A percentile compares a stretch with the other conserved stretches of the same genome.
phyloP scores from a whole-genome alignment of 805 yeast species.

The Saturnispora quitensis region DNA sequence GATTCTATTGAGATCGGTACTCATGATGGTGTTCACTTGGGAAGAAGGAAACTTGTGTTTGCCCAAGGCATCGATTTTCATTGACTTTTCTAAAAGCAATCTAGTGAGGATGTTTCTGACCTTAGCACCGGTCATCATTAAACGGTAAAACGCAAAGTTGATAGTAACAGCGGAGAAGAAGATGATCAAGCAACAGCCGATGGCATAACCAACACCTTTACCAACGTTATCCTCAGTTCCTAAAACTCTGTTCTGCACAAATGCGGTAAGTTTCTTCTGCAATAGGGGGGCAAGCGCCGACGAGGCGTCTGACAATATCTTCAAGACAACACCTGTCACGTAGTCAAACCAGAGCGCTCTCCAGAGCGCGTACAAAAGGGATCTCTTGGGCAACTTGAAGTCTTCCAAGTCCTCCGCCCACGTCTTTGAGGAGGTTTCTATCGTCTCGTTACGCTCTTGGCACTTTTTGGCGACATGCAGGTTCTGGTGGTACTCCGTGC shows the following conservation, averaged over 20 bases:
- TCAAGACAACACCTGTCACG: constrained; percentile 30
- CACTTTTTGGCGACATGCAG: constrained; percentile 22
- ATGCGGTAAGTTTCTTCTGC: constrained; percentile 52
- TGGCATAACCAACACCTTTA: constrained; percentile 66
- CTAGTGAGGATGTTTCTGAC: constrained; percentile 62
- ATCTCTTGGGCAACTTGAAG: constrained; percentile 17
- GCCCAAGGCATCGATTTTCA: constrained; percentile 50
- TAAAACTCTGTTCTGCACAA: constrained; percentile 42
- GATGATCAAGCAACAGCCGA: constrained; percentile 59
- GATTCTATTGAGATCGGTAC: constrained; percentile 71
- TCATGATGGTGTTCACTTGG: constrained; percentile 66
- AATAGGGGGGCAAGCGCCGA: constrained; percentile 56
- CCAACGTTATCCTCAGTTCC: constrained; percentile 37
- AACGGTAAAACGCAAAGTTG: constrained; percentile 54
- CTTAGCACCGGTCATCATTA: constrained; percentile 59
- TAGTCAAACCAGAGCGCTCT: constrained; percentile 42
- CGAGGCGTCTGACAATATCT: constrained; percentile 36
- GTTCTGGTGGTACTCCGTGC: constrained; percentile 15
- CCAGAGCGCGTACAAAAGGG: constrained; percentile 33
- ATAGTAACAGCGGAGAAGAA: constrained; percentile 38
- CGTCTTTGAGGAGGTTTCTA: constrained; percentile 14
- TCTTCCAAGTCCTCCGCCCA: constrained; percentile 18
- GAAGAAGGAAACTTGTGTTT: constrained; percentile 59
- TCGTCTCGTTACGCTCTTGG: constrained; percentile 19
- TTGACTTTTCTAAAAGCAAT: constrained; percentile 57